Conservation (phyloP, 352 stramenopile species). For the Globisporangium spinosum region DNA sequence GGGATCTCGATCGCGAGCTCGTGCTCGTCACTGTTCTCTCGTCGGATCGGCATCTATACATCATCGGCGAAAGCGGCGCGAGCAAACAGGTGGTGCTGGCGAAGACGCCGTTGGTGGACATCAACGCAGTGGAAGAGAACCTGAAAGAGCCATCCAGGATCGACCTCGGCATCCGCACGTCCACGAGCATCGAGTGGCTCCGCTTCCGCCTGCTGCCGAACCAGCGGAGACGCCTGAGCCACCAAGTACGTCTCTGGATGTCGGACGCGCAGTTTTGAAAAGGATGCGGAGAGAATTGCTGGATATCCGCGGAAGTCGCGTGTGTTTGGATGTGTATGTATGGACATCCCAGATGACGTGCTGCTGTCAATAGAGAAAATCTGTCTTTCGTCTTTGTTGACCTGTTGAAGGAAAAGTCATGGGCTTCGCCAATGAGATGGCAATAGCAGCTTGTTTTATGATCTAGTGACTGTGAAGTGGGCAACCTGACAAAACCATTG, state of each 20-base stretch:
- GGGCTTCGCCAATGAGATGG: not conserved
- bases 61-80: conserved; percentile 42
- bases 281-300: not conserved
- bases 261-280: conserved; percentile 24
- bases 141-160: conserved; percentile 57
- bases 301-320: not conserved
- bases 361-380: not conserved
- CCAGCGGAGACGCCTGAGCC: conserved; percentile 58
- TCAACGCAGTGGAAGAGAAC: conserved; percentile 70
- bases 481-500: not conserved
- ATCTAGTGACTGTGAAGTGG: not conserved
- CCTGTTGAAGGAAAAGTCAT: not conserved
- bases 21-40: conserved; percentile 47
- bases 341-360: not conserved
- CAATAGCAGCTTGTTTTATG: not conserved
- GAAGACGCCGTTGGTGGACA: conserved; percentile 35
- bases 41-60: conserved; percentile 46
- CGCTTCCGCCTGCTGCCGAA: conserved; percentile 47
- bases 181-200: conserved; percentile 42
- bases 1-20: conserved; percentile 24
- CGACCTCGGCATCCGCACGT: conserved; percentile 49
- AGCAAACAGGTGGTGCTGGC: conserved; percentile 45
- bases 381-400: not conserved
- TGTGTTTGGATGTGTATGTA: not conserved
- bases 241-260: conserved; percentile 56